Percentiles rank a stretch among this genome's conserved stretches.
phyloP scores from a whole-genome alignment of 768 basidiomycete species.

The Termitomyces sp. region DNA sequence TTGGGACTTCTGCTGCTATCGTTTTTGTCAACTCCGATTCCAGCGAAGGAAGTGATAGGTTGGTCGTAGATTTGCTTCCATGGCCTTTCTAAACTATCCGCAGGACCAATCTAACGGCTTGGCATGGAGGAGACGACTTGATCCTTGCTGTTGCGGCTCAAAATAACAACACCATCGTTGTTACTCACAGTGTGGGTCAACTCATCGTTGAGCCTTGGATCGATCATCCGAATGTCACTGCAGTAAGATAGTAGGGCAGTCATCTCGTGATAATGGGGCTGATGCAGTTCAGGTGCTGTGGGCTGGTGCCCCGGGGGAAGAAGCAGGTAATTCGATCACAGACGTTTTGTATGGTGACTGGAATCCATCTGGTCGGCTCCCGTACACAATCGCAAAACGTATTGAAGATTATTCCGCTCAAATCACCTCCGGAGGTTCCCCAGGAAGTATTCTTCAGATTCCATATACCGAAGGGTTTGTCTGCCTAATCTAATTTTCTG shows the following conservation, averaged over 20 bases:
- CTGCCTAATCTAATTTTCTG: background rate
- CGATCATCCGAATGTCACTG: slow-evolving; percentile 66
- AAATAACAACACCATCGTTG: slow-evolving; percentile 68
- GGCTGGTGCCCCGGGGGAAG: slow-evolving; percentile 63
- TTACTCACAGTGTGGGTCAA: slow-evolving; percentile 59
- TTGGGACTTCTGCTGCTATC: slow-evolving; percentile 55
- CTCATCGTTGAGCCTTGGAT: slow-evolving; percentile 62
- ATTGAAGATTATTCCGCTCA: slow-evolving; percentile 53
- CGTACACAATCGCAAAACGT: slow-evolving; percentile 70
- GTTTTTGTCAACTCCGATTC: slow-evolving; percentile 83
- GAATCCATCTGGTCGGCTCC: slow-evolving; percentile 64
- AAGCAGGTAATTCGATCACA: slow-evolving; percentile 61
- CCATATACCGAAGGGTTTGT: slow-evolving; percentile 52
- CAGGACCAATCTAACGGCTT: slow-evolving; percentile 65
- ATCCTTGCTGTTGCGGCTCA: slow-evolving; percentile 60
- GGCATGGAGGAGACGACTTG: slow-evolving; percentile 68
- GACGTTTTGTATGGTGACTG: slow-evolving; percentile 67
- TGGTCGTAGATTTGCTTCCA: background rate
- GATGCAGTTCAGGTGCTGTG: slow-evolving; percentile 45
- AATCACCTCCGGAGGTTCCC: slow-evolving; percentile 30
- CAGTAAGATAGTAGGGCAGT: slow-evolving; percentile 31
- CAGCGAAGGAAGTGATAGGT: slow-evolving; percentile 55
- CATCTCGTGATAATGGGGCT: background rate
- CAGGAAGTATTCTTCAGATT: slow-evolving; percentile 38
- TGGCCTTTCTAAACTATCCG: slow-evolving; percentile 24